Percentiles rank a stretch among this genome's conserved stretches.
These are phyloP conservation scores for Rugonectria rugulosa DNA, from an alignment of 2,329 filamentous ascomycete species.

Conservation along the genomic window DNA sequence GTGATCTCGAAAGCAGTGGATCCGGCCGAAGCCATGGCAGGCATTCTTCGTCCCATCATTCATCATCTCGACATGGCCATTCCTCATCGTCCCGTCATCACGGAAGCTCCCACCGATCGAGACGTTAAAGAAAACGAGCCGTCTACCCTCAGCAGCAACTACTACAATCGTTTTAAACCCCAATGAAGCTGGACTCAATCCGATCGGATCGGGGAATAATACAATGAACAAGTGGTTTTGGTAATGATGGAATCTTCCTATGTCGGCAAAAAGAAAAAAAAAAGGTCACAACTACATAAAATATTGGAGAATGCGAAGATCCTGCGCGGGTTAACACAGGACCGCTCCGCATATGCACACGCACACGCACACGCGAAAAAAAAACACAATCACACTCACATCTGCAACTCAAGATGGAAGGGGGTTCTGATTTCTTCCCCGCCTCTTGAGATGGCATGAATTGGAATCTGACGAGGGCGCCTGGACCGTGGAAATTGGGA, in stretches of 20 bases:
- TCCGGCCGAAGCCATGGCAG: slow-evolving; percentile 48
- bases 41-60: slow-evolving; percentile 51
- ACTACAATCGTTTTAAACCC: slow-evolving; percentile 2
- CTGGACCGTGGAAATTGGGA: slow-evolving; percentile 35
- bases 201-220: slow-evolving; percentile 13
- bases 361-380: slow-evolving; percentile 7
- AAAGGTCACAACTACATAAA: slow-evolving; percentile 23
- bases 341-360: slow-evolving; percentile 29
- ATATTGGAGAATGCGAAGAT: slow-evolving; percentile 25
- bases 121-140: slow-evolving; percentile 27
- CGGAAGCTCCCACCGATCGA: slow-evolving; percentile 43
- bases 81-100: slow-evolving; percentile 52
- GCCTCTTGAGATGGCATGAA: slow-evolving; percentile 23
- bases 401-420: slow-evolving; percentile 12
- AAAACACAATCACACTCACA: slow-evolving; percentile 13
- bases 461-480: slow-evolving; percentile 27
- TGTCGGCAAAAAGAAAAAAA: slow-evolving; percentile 12
- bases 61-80: slow-evolving; percentile 35
- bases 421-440: slow-evolving; percentile 21
- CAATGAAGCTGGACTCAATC: slow-evolving; percentile 20
- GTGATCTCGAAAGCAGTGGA: slow-evolving; percentile 61
- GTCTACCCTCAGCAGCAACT: slow-evolving; percentile 2
- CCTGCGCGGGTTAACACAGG: slow-evolving; percentile 41
- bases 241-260: slow-evolving; percentile 14
- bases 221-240: slow-evolving; percentile 27